Evolutionary conservation across 306 rosid species (phyloP).

Genomic region (Senna siamea): DNA sequence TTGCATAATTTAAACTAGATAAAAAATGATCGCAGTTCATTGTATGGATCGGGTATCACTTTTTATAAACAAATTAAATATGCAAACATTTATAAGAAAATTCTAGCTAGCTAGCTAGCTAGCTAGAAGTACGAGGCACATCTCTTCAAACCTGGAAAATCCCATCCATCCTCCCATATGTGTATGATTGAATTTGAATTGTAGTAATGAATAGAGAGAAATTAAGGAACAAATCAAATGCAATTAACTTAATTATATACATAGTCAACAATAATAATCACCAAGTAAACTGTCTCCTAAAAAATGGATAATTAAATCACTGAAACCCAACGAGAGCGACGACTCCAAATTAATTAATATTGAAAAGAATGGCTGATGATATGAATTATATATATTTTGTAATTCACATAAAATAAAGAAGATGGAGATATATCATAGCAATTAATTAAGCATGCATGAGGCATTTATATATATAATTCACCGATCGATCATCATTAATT

Average conservation of each 20-base stretch:
- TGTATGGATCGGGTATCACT: too few relatives aligned
- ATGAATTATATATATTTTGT: conserved; percentile 7
- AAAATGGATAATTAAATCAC: conserved; percentile 16
- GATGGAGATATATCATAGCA: neutral
- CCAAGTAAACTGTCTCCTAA: conserved; percentile 29
- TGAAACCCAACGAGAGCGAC: conserved; percentile 28
- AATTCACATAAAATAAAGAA: conserved; percentile 14
- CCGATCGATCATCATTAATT: too few relatives aligned
- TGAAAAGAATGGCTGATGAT: conserved; percentile 40
- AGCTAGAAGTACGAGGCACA: too few relatives aligned
- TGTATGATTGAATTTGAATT: too few relatives aligned
- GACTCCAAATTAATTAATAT: conserved; percentile 36
- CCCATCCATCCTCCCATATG: too few relatives aligned
- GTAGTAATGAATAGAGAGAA: conserved; percentile 6
- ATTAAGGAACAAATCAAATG: conserved; percentile 29
- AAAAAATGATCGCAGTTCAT: too few relatives aligned
- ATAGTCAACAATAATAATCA: conserved; percentile 30
- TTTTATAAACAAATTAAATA: too few relatives aligned
- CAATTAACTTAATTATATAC: conserved; percentile 43
- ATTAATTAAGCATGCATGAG: neutral
- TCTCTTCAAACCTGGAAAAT: neutral
- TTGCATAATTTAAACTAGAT: too few relatives aligned
- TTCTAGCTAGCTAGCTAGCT: too few relatives aligned
- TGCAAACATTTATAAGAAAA: too few relatives aligned
- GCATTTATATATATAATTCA: too few relatives aligned